Evolutionary conservation across 305 asterid species (phyloP), one percentile per base, ranked within the genome.

Genomic region (Rubia peregrina): DNA sequence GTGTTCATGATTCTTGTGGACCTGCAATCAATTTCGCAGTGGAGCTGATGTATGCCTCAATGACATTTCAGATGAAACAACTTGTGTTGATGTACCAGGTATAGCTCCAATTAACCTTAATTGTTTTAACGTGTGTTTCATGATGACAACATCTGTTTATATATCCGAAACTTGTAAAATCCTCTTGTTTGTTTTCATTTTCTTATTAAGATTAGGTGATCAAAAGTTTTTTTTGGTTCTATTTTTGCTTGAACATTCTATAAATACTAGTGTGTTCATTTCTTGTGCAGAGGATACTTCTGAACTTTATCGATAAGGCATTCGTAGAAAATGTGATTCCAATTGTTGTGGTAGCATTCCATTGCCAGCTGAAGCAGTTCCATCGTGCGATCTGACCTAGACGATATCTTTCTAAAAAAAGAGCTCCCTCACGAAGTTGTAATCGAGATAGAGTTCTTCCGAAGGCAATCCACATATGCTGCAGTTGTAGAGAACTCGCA

Each of bases 1-100:
- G 98, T 51, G 81, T 77, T 41, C 96, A 92, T 51, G 91, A 85
- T 62, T 92, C 95, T 7, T 92, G 98, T 57, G 88, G 89, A 30
- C 96, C 96, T 2, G 91, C 98, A 24, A 88, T 92, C 65, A 78
- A 60, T 67, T 92, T 79, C 55, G 89, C 89, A 0, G 96, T 86
- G 71, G 92, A 88, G 59, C 88, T 92, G 85, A 90, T 92, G 91
- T 88, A 90, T 75, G 92, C 95, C 73, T 90, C 95, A 48, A 84
- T 87, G 42, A 77, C 77, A 17, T 92, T 92, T 78, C 90, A 87
- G 83, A 86, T 92, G 76, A 84, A 85, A 72, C 96, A 90, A 71
- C 96, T 92, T 66, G 87, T 85, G 68, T 66, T 82, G 82, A 80
- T 84, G 19, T 79, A 85, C 78, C 95, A 92, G 98, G 98, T 88